Percentiles rank a stretch among this genome's conserved stretches.
phyloP scores from a whole-genome alignment of 768 basidiomycete species.

The Tulasnella sp. region DNA sequence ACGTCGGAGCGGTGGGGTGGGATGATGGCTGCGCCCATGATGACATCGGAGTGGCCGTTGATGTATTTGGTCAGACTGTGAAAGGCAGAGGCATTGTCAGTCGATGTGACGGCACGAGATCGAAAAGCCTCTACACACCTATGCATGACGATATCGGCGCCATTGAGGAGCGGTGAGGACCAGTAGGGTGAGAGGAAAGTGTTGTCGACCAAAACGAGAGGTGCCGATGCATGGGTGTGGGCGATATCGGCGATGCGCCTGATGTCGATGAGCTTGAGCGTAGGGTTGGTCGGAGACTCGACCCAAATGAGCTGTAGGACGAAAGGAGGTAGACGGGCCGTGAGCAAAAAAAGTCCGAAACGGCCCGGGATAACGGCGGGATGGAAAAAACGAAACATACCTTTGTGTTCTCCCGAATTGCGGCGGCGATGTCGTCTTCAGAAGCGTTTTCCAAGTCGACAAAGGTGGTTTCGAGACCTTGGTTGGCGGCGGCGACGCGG shows the following conservation, averaged over 20 bases:
- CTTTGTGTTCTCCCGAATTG: slow-evolving; percentile 76
- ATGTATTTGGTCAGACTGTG: slow-evolving; percentile 77
- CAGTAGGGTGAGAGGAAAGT: slow-evolving; percentile 94
- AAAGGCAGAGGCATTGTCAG: slow-evolving; percentile 18
- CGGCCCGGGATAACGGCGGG: neutral
- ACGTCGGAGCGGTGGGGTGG: slow-evolving; percentile 36
- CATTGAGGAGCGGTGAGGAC: slow-evolving; percentile 75
- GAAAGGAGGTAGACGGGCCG: neutral
- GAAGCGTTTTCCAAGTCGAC: slow-evolving; percentile 70
- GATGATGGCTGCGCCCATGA: slow-evolving; percentile 81
- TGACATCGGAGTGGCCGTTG: slow-evolving; percentile 90
- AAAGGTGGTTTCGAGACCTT: slow-evolving; percentile 69
- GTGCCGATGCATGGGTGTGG: slow-evolving; percentile 49
- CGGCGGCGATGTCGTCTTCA: slow-evolving; percentile 58
- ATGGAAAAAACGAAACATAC: slow-evolving; percentile 46
- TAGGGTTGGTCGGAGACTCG: slow-evolving; percentile 93
- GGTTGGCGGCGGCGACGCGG: slow-evolving; percentile 58
- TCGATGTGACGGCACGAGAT: neutral
- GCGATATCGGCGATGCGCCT: slow-evolving; percentile 62
- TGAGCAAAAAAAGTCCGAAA: neutral
- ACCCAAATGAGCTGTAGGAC: slow-evolving; percentile 77
- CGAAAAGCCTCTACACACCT: neutral
- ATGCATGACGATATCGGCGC: slow-evolving; percentile 81
- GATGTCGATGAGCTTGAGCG: slow-evolving; percentile 81
- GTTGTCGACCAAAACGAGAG: slow-evolving; percentile 87